phyloP scores from a whole-genome alignment of 1,139 yeast species.

The Blastobotrys malaysiensis region DNA sequence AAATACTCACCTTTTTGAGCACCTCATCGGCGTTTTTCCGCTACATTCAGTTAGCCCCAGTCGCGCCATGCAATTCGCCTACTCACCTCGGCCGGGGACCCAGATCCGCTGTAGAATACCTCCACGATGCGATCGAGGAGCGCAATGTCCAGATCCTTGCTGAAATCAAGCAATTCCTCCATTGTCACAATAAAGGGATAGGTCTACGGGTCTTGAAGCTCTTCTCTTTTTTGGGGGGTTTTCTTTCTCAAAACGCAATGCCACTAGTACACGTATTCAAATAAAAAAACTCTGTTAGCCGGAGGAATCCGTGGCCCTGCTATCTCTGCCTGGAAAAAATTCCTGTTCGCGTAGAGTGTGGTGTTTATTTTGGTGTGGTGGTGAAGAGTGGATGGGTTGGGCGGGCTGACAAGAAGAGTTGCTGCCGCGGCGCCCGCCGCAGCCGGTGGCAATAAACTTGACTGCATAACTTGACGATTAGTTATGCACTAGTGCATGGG shows the following conservation, averaged over 20 bases:
- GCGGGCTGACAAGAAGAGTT: background rate
- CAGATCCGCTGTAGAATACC: slow-evolving; percentile 80
- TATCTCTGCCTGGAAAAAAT: background rate
- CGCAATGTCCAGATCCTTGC: slow-evolving; percentile 72
- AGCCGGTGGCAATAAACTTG: background rate
- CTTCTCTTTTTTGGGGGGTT: too few species aligned
- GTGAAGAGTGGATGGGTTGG: background rate
- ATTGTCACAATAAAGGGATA: slow-evolving; percentile 34
- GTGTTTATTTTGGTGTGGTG: background rate
- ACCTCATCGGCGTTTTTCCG: slow-evolving; percentile 80
- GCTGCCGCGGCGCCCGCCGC: background rate
- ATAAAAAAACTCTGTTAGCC: background rate
- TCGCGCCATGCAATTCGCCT: background rate
- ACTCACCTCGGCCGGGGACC: slow-evolving; percentile 44
- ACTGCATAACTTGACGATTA: background rate
- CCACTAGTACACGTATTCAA: background rate
- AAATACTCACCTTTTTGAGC: slow-evolving; percentile 49
- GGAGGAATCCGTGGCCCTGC: background rate
- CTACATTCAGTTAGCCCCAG: slow-evolving; percentile 14
- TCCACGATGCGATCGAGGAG: slow-evolving; percentile 81
- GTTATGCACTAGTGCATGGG: too few species aligned
- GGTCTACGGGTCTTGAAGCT: background rate
- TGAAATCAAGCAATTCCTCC: slow-evolving; percentile 87
- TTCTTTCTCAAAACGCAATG: background rate
- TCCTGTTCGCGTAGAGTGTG: background rate